Percentiles rank a stretch among this genome's conserved stretches.
Conservation (phyloP, 192 early-diverging fungal species). For the Coemansia sp. region DNA sequence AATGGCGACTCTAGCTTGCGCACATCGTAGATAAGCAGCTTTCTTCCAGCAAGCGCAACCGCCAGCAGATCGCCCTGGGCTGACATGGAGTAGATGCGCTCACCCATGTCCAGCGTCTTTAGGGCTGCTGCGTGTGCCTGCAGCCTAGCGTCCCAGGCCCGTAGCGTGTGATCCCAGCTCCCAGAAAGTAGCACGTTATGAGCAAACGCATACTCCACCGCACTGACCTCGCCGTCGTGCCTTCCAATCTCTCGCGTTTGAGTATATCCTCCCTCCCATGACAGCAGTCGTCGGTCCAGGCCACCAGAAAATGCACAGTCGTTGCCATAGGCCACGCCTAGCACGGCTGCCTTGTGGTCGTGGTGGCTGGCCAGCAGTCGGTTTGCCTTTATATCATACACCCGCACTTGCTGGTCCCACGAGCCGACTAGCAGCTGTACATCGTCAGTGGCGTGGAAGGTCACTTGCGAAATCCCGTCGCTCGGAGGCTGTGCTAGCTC, state of each 20-base stretch:
- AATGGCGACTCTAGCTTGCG: conserved; percentile 76
- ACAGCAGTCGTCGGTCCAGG: conserved; percentile 68
- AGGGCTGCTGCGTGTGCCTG: conserved; percentile 48
- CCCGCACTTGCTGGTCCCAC: conserved; percentile 88
- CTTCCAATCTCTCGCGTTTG: conserved; percentile 66
- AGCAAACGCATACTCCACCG: conserved; percentile 63
- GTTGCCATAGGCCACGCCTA: conserved; percentile 75
- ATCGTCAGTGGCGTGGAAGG: conserved; percentile 71
- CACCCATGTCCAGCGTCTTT: conserved; percentile 28
- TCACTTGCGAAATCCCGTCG: conserved; percentile 82
- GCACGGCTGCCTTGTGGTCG: conserved; percentile 70
- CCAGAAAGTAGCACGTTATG: conserved; percentile 75
- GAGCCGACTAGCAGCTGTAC: conserved; percentile 75
- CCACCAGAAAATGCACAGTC: conserved; percentile 73
- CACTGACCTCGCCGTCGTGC: conserved; percentile 79
- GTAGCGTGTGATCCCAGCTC: conserved; percentile 89
- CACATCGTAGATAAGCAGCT: conserved; percentile 83
- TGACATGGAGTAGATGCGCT: conserved; percentile 89
- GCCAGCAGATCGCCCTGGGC: conserved; percentile 70
- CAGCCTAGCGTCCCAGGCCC: conserved; percentile 55
- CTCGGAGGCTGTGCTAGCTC: conserved; percentile 80
- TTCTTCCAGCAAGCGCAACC: conserved; percentile 81
- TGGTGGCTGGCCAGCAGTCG: conserved; percentile 59
- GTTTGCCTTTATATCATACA: conserved; percentile 81
- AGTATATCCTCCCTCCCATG: conserved; percentile 68